These are phyloP conservation scores for Solanum raphanifolium DNA, from an alignment of 257 asterid genomes.

Conservation along the genomic window DNA sequence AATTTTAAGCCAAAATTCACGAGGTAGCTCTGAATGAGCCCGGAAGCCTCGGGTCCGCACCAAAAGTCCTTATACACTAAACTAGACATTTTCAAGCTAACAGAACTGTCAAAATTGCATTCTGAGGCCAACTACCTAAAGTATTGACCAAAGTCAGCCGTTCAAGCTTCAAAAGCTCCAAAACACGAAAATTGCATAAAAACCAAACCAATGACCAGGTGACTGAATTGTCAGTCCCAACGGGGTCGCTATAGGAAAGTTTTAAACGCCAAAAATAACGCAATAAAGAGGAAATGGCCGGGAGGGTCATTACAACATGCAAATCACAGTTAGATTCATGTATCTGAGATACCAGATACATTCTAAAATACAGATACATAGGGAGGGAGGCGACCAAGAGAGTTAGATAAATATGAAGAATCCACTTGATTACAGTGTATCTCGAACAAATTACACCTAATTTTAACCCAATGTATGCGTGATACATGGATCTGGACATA, in stretches of 20 bases:
- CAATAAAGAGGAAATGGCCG: not conserved
- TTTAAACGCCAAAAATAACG: not conserved
- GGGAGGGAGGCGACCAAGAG: too few relatives aligned
- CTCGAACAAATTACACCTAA: too few relatives aligned
- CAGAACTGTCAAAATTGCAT: not conserved
- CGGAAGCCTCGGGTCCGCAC: not conserved
- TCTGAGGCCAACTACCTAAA: not conserved
- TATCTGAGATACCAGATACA: too few relatives aligned
- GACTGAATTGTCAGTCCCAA: not conserved
- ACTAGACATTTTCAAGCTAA: not conserved
- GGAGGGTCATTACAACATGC: not conserved
- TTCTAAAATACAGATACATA: too few relatives aligned
- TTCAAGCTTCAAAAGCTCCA: not conserved
- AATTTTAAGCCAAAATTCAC: too few relatives aligned
- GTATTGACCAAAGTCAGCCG: not conserved
- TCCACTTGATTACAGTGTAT: too few relatives aligned
- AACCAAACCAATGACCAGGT: not conserved
- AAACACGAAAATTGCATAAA: not conserved
- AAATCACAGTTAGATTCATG: too few relatives aligned
- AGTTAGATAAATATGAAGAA: too few relatives aligned
- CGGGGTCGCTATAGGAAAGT: not conserved
- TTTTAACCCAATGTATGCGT: too few relatives aligned
- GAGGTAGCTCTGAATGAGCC: too few relatives aligned
- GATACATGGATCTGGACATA: too few relatives aligned
- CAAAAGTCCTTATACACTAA: not conserved